These are phyloP conservation scores for Dujonia santamariae DNA, from an alignment of 1,139 yeast species.

Conservation along the genomic window DNA sequence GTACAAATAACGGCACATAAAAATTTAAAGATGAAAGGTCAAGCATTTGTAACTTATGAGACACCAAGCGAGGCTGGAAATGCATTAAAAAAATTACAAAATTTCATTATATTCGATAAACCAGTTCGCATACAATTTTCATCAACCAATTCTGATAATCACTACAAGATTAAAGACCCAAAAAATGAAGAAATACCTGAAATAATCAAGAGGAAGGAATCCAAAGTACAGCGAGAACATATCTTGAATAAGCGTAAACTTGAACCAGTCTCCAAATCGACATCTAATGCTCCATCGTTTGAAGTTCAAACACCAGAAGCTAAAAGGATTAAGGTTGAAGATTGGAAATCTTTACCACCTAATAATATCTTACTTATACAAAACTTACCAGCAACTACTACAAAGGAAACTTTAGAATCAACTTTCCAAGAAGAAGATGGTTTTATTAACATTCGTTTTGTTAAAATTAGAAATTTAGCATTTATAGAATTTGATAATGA, in stretches of 20 bases:
- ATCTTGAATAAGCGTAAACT: constrained; percentile 13
- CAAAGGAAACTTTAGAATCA: constrained; percentile 38
- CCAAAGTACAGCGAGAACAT: constrained; percentile 13
- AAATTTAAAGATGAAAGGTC: constrained; percentile 70
- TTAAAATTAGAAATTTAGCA: constrained; percentile 67
- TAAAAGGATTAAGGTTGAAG: constrained; percentile 17
- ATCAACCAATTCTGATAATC: constrained; percentile 44
- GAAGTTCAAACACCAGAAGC: constrained; percentile 15
- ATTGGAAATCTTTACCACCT: constrained; percentile 53
- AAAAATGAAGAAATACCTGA: constrained; percentile 5
- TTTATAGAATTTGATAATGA: constrained; percentile 74
- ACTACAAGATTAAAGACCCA: background rate
- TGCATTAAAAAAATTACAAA: constrained; percentile 48
- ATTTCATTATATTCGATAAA: constrained; percentile 49
- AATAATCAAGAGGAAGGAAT: constrained; percentile 21
- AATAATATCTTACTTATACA: constrained; percentile 70
- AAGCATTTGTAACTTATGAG: constrained; percentile 76
- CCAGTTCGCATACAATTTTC: constrained; percentile 48
- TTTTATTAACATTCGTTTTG: constrained; percentile 62
- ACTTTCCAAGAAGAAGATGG: constrained; percentile 54
- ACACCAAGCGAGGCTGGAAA: constrained; percentile 38
- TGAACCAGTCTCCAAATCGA: constrained; percentile 13
- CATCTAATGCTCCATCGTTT: constrained; percentile 10
- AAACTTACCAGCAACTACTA: constrained; percentile 48
- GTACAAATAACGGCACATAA: constrained; percentile 57